Evolutionary conservation across 208 protist genomes (phyloP).

Genomic region (Trypanosoma vivax): DNA sequence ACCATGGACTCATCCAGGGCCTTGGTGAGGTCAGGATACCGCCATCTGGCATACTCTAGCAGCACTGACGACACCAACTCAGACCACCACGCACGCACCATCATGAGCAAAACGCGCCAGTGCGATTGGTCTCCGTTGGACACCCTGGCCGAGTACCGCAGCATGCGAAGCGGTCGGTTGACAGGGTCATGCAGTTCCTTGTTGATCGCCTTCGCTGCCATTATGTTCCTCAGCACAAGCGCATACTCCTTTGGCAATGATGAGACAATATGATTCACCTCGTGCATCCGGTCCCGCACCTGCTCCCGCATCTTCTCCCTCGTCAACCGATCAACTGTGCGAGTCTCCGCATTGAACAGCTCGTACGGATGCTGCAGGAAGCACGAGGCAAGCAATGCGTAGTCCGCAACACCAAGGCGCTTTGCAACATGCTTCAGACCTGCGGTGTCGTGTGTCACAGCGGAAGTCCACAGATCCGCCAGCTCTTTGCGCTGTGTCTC

Average conservation of each 20-base stretch:
- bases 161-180: constrained; percentile 69
- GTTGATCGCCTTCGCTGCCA: constrained; percentile 84
- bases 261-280: constrained; percentile 73
- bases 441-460: constrained; percentile 60
- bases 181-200: constrained; percentile 64
- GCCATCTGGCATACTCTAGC: constrained; percentile 45
- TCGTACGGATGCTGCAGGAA: constrained; percentile 85
- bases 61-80: constrained; percentile 49
- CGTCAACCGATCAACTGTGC: constrained; percentile 28
- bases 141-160: constrained; percentile 64
- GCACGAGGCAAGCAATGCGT: constrained; percentile 76
- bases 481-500: constrained; percentile 46
- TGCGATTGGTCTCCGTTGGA: constrained; percentile 21
- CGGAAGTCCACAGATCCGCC: constrained; percentile 67
- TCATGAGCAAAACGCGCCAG: constrained; percentile 26
- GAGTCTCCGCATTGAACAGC: constrained; percentile 27
- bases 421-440: constrained; percentile 34
- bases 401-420: constrained; percentile 63
- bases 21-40: constrained; percentile 50
- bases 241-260: constrained; percentile 79
- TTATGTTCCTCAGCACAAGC: constrained; percentile 83
- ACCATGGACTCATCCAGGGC: constrained; percentile 29
- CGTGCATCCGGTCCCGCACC: constrained; percentile 64
- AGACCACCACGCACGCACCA: constrained; percentile 45
- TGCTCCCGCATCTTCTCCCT: constrained; percentile 64